These are phyloP conservation scores for Boletus vinaceobasis DNA, from an alignment of 768 basidiomycete genomes.

Conservation along the genomic window DNA sequence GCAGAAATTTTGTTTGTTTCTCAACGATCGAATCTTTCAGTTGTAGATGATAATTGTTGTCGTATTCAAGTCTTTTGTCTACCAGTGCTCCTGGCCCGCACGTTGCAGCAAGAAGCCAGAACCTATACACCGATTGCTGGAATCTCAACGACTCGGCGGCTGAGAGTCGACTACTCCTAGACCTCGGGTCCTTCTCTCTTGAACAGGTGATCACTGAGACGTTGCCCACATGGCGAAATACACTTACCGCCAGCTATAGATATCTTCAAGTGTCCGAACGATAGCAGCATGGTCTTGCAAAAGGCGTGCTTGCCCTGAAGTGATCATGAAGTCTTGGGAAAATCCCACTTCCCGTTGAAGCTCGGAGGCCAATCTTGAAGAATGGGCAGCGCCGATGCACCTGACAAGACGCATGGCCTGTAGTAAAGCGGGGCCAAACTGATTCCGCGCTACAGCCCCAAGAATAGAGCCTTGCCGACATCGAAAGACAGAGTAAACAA, in stretches of 20 bases:
- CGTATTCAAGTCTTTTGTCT: background rate
- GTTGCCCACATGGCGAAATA: background rate
- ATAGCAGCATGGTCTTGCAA: constrained; percentile 25
- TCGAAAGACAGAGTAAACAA: constrained; percentile 30
- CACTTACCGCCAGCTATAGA: constrained; percentile 39
- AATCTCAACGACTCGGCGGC: constrained; percentile 31
- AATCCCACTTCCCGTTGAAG: constrained; percentile 7
- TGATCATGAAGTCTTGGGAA: constrained; percentile 5
- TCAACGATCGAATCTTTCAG: constrained; percentile 4
- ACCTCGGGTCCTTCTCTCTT: constrained; percentile 39
- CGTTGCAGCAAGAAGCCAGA: constrained; percentile 22
- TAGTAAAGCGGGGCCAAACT: constrained; percentile 31
- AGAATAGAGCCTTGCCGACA: constrained; percentile 30
- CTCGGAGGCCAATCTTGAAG: constrained; percentile 3
- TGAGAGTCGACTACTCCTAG: constrained; percentile 28
- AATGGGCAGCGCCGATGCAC: constrained; percentile 3
- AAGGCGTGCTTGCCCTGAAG: constrained; percentile 17
- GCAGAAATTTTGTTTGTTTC: constrained; percentile 7
- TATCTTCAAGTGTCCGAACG: constrained; percentile 32
- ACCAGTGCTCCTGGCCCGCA: constrained; percentile 3
- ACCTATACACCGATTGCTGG: constrained; percentile 28
- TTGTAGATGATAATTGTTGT: background rate
- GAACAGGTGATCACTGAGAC: background rate
- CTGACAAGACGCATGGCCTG: constrained; percentile 29
- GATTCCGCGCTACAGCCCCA: constrained; percentile 28